Evolutionary conservation across 768 basidiomycete genomes (phyloP).

Genomic region (Leccinum uliginosum): DNA sequence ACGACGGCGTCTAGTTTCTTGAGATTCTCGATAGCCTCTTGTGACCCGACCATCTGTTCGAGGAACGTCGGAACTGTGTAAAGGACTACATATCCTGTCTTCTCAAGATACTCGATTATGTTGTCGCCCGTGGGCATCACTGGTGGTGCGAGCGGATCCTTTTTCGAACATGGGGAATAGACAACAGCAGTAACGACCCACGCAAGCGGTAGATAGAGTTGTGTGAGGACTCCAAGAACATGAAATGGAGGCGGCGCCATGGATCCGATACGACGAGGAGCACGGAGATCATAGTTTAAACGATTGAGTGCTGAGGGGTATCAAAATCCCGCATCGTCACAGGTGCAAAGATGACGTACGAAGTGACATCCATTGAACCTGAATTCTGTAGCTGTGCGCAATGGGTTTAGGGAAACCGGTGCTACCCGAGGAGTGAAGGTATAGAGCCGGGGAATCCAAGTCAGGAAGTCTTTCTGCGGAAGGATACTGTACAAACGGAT

Average conservation of each 20-base stretch:
- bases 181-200: conserved; percentile 13
- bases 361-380: conserved; percentile 33
- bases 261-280: conserved; percentile 14
- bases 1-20: conserved; percentile 9
- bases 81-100: conserved; percentile 28
- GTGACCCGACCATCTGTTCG: conserved; percentile 31
- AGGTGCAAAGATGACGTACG: conserved; percentile 24
- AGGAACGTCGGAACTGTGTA: conserved; percentile 38
- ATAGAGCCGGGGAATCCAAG: conserved; percentile 28
- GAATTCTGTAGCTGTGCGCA: conserved; percentile 29
- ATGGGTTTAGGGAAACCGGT: conserved; percentile 48
- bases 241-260: conserved; percentile 30
- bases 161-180: conserved; percentile 24
- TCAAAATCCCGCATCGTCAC: no score
- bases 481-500: conserved; percentile 9
- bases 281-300: not conserved
- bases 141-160: conserved; percentile 25
- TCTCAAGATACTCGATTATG: conserved; percentile 32
- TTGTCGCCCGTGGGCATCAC: conserved; percentile 37
- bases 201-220: conserved; percentile 20
- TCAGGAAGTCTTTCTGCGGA: not conserved
- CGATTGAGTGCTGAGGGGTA: no score
- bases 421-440: conserved; percentile 48
- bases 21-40: conserved; percentile 20
- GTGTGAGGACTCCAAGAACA: conserved; percentile 13